Evolutionary conservation across 345 rosid species (phyloP), one percentile per base, ranked within the genome.

Genomic region (Geranium rotundifolium): DNA sequence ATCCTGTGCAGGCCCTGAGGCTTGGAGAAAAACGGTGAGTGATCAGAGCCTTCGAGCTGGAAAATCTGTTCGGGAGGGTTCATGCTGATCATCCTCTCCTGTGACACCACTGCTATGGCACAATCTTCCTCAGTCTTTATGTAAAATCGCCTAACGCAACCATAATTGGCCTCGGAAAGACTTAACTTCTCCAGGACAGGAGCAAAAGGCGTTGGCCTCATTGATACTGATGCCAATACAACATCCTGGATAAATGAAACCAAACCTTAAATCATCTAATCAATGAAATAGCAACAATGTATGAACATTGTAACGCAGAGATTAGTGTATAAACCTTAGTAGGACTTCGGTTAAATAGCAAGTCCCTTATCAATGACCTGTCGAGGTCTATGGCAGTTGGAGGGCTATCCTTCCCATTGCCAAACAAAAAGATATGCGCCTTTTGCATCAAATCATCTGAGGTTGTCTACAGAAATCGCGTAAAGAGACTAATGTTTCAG

Each of bases 1-100:
- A 81, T 63, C 46, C 77, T 76, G 71, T 86, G 85, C 52, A 86
- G 61, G 2, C 82, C 82, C 60, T 78, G 86, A 54, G 96, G 88
- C 77, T 79, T 84, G 5, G 96, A 81, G 76, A 86, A 86, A 66
- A 86, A 89, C 0, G 89, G 96, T 0, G 90, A 79, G 41, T 86
- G 96, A 76, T 86, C 91, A 2, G 84, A 77, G 41, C 93, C 91
- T 68, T 83, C 86, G 14, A 86, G 76, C 41, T 60, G 69, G 57
- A 84, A 89, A 57, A 89, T 85, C 56, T 69, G 76, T 29, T 81
- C 71, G 0, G 87, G 96, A 8, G 86, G 87, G 69, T 76, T 75
- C 0, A 74, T 73, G 19, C 77, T 65, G n/a, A 79, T 75, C 86
- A 84, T 81, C 1, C 72, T 59, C 17, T 86, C 90, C 61, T 84